phyloP scores from a whole-genome alignment of 2,329 filamentous ascomycete species.

The Colletotrichum tofieldiae region DNA sequence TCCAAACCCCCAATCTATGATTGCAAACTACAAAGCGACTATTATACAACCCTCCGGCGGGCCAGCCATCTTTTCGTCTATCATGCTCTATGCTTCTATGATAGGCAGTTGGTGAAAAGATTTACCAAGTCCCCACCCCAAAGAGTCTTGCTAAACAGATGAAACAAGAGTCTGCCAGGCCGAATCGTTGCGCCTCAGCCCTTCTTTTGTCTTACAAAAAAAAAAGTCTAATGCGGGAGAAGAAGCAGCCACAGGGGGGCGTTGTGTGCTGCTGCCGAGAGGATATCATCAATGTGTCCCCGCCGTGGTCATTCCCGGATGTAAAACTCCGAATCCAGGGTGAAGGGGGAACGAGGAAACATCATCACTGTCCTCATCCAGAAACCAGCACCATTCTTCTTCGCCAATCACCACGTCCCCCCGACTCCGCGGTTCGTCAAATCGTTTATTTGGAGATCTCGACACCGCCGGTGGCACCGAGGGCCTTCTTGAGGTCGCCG shows the following conservation, averaged over 20 bases:
- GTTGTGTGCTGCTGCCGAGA: constrained; percentile 26
- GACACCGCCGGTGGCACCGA: constrained; percentile 83
- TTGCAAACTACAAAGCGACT: constrained; percentile 49
- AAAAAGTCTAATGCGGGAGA: constrained; percentile 20
- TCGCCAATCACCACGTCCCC: constrained; percentile 19
- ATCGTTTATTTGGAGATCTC: constrained; percentile 72
- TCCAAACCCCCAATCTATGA: constrained; percentile 58
- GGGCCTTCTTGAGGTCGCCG: constrained; percentile 73
- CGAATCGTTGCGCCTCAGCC: constrained; percentile 36
- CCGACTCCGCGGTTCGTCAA: constrained; percentile 6
- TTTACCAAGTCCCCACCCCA: constrained; percentile 38
- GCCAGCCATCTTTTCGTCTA: constrained; percentile 44
- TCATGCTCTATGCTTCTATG: constrained; percentile 47
- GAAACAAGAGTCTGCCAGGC: constrained; percentile 37
- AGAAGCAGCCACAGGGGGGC: constrained; percentile 10
- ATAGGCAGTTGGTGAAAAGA: constrained; percentile 44
- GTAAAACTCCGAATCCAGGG: constrained; percentile 29
- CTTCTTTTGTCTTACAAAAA: constrained; percentile 30
- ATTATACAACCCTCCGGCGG: constrained; percentile 51
- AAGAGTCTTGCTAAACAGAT: constrained; percentile 36
- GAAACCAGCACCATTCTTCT: constrained; percentile 35
- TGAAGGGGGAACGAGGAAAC: constrained; percentile 1
- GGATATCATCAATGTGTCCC: constrained; percentile 37
- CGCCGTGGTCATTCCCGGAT: constrained; percentile 31
- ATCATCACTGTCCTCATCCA: constrained; percentile 25